Conservation (phyloP, 2,329 filamentous ascomycete genomes). For the Ustulina deusta region DNA sequence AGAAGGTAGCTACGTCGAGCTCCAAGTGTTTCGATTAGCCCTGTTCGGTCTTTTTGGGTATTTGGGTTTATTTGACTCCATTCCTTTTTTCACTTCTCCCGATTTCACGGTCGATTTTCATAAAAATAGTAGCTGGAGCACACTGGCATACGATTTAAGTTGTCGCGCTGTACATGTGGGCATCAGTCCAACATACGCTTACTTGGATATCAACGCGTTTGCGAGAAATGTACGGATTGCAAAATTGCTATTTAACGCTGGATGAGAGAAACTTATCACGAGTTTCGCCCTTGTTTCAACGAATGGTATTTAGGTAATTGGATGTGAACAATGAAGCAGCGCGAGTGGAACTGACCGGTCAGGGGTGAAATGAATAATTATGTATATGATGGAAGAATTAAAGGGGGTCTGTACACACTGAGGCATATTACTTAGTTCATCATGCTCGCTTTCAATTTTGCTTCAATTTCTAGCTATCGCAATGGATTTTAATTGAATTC, state of each 20-base stretch:
- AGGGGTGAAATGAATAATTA: constrained; percentile 2
- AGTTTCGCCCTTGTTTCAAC: background rate
- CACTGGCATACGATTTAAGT: constrained; percentile 6
- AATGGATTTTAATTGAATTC: background rate
- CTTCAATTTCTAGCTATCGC: background rate
- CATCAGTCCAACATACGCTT: constrained; percentile 1
- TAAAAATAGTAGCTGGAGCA: constrained; percentile 4
- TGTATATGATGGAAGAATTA: background rate
- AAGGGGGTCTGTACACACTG: constrained; percentile 2
- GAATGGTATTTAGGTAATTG: background rate
- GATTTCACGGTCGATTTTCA: background rate
- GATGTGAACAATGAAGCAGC: background rate
- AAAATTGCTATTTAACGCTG: background rate
- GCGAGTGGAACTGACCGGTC: background rate
- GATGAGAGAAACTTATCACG: background rate
- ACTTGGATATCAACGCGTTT: constrained; percentile 4
- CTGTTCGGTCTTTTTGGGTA: constrained; percentile 5
- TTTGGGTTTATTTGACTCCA: constrained; percentile 1
- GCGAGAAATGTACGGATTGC: constrained; percentile 5
- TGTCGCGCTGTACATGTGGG: constrained; percentile 4
- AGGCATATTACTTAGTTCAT: background rate
- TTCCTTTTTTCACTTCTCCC: constrained; percentile 4
- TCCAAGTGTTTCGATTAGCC: constrained; percentile 1
- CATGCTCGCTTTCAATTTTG: constrained; percentile 6
- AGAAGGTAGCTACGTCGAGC: background rate